Percentiles rank a stretch among this genome's conserved stretches.
Evolutionary conservation across 768 basidiomycete species (phyloP).

Genomic region (Pholiota conissans): DNA sequence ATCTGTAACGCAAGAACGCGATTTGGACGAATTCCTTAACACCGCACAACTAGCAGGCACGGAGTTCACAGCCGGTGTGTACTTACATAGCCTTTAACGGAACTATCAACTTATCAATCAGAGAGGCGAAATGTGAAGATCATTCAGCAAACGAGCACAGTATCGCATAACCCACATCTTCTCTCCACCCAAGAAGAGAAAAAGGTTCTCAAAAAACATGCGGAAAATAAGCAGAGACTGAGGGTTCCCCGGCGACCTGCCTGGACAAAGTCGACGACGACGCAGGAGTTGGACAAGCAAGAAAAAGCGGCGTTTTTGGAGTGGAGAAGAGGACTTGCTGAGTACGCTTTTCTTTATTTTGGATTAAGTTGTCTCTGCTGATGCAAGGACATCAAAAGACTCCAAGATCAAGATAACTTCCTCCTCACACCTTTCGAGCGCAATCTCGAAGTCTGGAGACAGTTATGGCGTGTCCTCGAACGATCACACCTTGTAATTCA

Average conservation of each 20-base stretch:
- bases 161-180: conserved; percentile 81
- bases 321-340: conserved; percentile 90
- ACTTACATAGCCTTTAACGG: neutral
- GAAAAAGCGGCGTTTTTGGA: conserved; percentile 91
- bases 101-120: conserved; percentile 25
- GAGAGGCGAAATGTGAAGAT: conserved; percentile 83
- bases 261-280: conserved; percentile 84
- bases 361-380: neutral
- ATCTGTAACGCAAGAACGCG: conserved; percentile 94
- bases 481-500: conserved; percentile 93
- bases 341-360: conserved; percentile 56
- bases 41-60: conserved; percentile 94
- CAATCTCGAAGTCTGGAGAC: conserved; percentile 97
- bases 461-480: conserved; percentile 96
- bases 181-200: conserved; percentile 81
- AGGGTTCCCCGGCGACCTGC: conserved; percentile 87
- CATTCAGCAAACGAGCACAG: conserved; percentile 55
- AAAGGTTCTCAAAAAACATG: conserved; percentile 70
- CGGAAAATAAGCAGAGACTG: conserved; percentile 69
- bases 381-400: conserved; percentile 38
- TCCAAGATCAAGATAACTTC: conserved; percentile 85
- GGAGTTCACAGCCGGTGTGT: conserved; percentile 91
- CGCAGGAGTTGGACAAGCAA: conserved; percentile 78
- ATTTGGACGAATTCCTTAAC: conserved; percentile 93
- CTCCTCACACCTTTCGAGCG: conserved; percentile 97